Evolutionary conservation across 2,329 filamentous ascomycete species (phyloP).

Genomic region (Stemphylium lycopersici): DNA sequence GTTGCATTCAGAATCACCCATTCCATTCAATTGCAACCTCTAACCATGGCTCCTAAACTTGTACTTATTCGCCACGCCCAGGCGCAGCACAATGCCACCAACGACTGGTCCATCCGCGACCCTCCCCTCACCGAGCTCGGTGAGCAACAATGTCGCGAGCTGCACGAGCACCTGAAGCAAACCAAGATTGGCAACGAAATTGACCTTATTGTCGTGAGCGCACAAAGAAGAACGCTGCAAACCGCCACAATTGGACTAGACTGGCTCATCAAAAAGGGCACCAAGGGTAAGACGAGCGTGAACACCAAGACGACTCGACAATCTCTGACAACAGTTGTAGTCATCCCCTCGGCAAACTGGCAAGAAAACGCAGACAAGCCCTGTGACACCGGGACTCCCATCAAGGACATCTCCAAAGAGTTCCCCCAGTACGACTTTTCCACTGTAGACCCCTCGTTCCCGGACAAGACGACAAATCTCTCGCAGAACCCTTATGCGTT

Average conservation of each 20-base stretch:
- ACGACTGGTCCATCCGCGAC: constrained; percentile 51
- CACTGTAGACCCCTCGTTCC: constrained; percentile 64
- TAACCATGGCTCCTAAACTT: constrained; percentile 52
- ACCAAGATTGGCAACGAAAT: constrained; percentile 52
- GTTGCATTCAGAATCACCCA: neutral
- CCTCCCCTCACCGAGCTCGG: constrained; percentile 52
- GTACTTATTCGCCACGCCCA: constrained; percentile 55
- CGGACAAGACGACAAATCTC: constrained; percentile 62
- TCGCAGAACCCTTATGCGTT: constrained; percentile 58
- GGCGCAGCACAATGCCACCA: constrained; percentile 52
- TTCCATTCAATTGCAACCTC: neutral
- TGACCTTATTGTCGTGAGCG: constrained; percentile 65
- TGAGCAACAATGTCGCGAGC: constrained; percentile 49
- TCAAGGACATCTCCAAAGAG: constrained; percentile 52
- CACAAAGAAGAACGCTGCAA: constrained; percentile 70
- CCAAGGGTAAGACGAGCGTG: constrained; percentile 42
- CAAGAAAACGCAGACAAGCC: constrained; percentile 61
- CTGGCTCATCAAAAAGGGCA: constrained; percentile 59
- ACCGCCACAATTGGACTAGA: constrained; percentile 65
- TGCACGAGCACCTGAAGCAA: constrained; percentile 47
- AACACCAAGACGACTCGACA: too few species aligned
- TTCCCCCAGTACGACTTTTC: constrained; percentile 66
- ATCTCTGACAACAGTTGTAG: constrained; percentile 13
- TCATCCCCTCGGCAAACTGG: constrained; percentile 67
- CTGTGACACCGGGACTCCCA: constrained; percentile 65